Percentiles rank a stretch among this genome's conserved stretches.
Evolutionary conservation across 345 rosid genomes (phyloP).

Genomic region (Gossypium ekmanianum): DNA sequence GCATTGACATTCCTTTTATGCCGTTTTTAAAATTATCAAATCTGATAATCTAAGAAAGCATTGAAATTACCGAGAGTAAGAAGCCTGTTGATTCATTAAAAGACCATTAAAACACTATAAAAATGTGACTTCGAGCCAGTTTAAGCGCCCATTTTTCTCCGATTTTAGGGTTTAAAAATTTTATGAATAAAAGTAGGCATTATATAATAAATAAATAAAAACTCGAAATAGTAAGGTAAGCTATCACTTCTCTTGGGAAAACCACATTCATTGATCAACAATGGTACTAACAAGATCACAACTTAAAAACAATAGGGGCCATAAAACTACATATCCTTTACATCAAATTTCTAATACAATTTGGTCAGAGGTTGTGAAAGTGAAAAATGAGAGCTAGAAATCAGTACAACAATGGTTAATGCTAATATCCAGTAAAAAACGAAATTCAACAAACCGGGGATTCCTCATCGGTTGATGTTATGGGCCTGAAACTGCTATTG

Average conservation of each 20-base stretch:
- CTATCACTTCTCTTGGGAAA: neutral
- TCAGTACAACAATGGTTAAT: slow-evolving; percentile 2
- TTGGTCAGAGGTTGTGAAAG: neutral
- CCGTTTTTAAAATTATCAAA: no score
- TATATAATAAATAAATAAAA: no score
- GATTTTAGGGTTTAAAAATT: no score
- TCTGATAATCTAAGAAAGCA: no score
- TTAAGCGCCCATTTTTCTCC: no score
- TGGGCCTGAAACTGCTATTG: neutral
- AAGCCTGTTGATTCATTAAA: neutral
- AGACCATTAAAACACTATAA: no score
- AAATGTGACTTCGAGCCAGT: no score
- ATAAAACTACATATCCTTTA: neutral
- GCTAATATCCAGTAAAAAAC: neutral
- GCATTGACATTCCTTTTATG: neutral
- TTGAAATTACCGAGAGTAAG: no score
- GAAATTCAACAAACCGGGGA: neutral
- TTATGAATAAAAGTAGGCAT: no score
- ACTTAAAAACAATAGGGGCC: neutral
- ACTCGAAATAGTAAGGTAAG: neutral
- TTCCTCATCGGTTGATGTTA: neutral
- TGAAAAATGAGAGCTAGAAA: neutral
- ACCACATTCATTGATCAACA: neutral
- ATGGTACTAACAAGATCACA: neutral
- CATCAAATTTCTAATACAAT: neutral